Evolutionary conservation across 1,284 basidiomycete genomes (phyloP).

Genomic region (Pseudozyma thailandica): DNA sequence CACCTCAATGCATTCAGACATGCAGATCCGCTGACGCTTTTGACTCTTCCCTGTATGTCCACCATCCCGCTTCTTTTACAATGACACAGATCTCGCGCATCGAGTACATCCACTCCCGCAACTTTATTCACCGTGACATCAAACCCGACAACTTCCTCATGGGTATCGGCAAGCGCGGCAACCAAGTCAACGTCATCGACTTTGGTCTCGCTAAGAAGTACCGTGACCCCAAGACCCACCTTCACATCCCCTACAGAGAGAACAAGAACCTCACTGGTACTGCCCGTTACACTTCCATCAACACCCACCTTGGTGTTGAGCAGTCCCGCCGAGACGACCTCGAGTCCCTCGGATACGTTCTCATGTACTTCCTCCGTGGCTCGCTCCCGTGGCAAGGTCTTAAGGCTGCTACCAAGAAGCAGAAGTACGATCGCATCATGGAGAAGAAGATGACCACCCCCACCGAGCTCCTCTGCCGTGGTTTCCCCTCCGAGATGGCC

Average conservation of each 20-base stretch:
- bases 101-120: slow-evolving; percentile 98
- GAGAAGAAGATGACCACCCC: slow-evolving; percentile 69
- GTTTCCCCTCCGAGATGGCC: slow-evolving; percentile 68
- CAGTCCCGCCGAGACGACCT: slow-evolving; percentile 94
- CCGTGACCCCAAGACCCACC: slow-evolving; percentile 98
- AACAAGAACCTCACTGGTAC: slow-evolving; percentile 99
- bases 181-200: slow-evolving; percentile 99
- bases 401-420: slow-evolving; percentile 90
- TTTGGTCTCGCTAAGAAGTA: slow-evolving; percentile 99
- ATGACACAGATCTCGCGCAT: slow-evolving; percentile 93
- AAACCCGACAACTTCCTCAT: slow-evolving; percentile 99
- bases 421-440: slow-evolving; percentile 69
- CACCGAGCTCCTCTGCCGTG: slow-evolving; percentile 68
- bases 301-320: slow-evolving; percentile 93
- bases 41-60: not conserved
- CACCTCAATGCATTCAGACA: not conserved
- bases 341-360: slow-evolving; percentile 93
- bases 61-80: not conserved
- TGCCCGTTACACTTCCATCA: slow-evolving; percentile 98
- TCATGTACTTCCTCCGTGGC: slow-evolving; percentile 96
- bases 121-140: slow-evolving; percentile 99
- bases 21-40: slow-evolving; percentile 4
- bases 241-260: slow-evolving; percentile 99
- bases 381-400: slow-evolving; percentile 93
- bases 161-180: slow-evolving; percentile 99